A percentile compares a stretch with the other conserved stretches of the same genome.
phyloP scores from a whole-genome alignment of 768 basidiomycete species.

The Suillus plorans region DNA sequence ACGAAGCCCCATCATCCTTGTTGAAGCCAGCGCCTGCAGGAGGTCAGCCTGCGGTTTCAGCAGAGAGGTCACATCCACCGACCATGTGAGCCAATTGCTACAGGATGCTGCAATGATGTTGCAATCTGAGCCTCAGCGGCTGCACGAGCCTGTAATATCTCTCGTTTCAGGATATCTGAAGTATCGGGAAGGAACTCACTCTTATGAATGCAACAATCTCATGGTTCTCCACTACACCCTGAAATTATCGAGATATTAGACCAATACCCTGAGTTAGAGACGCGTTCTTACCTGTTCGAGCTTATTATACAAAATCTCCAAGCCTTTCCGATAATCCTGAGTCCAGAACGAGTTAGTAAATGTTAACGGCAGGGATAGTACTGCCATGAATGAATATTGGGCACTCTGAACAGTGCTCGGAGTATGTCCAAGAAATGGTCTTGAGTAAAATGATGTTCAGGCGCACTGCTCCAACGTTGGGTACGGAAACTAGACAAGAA shows the following conservation, averaged over 20 bases:
- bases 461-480: constrained; percentile 3
- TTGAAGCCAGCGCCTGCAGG: constrained; percentile 60
- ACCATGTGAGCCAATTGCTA: constrained; percentile 52
- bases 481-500: constrained; percentile 8
- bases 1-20: constrained; percentile 82
- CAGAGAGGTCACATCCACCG: constrained; percentile 19
- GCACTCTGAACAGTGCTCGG: neutral
- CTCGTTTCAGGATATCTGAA: constrained; percentile 7
- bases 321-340: constrained; percentile 81
- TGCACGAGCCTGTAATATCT: constrained; percentile 62
- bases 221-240: constrained; percentile 84
- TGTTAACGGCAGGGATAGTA: constrained; percentile 82
- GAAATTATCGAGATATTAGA: constrained; percentile 15
- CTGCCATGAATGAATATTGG: constrained; percentile 59
- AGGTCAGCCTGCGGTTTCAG: constrained; percentile 9
- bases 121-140: constrained; percentile 68
- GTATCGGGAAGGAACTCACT: constrained; percentile 44
- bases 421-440: constrained; percentile 2
- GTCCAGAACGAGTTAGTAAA: constrained; percentile 97
- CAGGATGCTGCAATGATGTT: constrained; percentile 50
- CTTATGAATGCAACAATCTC: constrained; percentile 82
- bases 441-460: constrained; percentile 13
- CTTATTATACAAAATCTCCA: constrained; percentile 74
- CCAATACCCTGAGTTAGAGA: constrained; percentile 3
- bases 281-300: constrained; percentile 64